phyloP scores from a whole-genome alignment of 176 grass and related monocot genomes.

The Cenchrus purpureus region DNA sequence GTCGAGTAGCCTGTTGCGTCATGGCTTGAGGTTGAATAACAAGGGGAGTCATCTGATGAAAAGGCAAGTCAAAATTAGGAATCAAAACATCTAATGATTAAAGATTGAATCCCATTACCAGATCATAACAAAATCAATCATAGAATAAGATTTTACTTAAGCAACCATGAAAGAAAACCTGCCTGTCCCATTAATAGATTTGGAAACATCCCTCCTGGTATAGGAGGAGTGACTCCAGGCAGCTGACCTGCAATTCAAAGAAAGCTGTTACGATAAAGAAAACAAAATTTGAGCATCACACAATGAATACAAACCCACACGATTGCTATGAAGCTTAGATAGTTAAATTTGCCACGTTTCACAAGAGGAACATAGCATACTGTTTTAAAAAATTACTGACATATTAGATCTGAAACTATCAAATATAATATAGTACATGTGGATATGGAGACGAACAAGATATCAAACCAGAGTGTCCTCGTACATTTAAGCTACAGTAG shows the following conservation, averaged over 20 bases:
- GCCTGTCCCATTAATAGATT: slow-evolving; percentile 77
- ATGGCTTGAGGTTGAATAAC: slow-evolving; percentile 97
- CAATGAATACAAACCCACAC: background rate
- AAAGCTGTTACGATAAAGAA: background rate
- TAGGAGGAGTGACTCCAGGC: slow-evolving; percentile 47
- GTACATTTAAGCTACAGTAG: slow-evolving; percentile 80
- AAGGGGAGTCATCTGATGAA: slow-evolving; percentile 67
- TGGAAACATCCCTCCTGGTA: slow-evolving; percentile 82
- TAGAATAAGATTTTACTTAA: background rate
- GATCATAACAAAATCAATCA: background rate
- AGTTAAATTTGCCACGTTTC: slow-evolving; percentile 6
- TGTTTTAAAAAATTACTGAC: slow-evolving; percentile 39
- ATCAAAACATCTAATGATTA: slow-evolving; percentile 3
- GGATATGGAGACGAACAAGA: slow-evolving; percentile 65
- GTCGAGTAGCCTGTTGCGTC: slow-evolving; percentile 96
- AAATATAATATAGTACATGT: slow-evolving; percentile 50
- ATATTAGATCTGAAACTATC: slow-evolving; percentile 27
- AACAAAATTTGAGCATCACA: slow-evolving; percentile 3
- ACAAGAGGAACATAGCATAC: slow-evolving; percentile 11
- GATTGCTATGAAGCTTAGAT: background rate
- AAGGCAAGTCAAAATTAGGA: slow-evolving; percentile 23
- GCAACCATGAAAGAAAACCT: slow-evolving; percentile 11
- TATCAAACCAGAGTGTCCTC: slow-evolving; percentile 82
- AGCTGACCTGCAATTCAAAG: slow-evolving; percentile 67
- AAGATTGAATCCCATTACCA: background rate